Evolutionary conservation across 257 asterid species (phyloP), one percentile per base, ranked within the genome.

Genomic region (Solanum rostratum): DNA sequence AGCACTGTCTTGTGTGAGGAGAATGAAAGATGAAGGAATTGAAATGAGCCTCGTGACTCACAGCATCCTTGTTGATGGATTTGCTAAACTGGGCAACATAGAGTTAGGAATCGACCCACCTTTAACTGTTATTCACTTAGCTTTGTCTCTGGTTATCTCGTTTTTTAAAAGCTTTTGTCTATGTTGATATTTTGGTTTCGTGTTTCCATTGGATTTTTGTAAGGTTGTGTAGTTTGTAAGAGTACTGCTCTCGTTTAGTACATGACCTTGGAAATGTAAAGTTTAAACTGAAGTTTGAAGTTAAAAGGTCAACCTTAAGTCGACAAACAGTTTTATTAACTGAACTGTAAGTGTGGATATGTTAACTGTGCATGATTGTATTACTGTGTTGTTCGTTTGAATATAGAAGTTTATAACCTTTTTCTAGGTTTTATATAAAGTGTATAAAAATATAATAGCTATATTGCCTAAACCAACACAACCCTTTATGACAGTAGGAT

Each of bases 11-110:
- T 96, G 99, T 85, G 97, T 89, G 83, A 93, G 96, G 87, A 93
- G 91, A 90, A 96, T 96, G 98, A 91, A 88, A 85, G 94, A 89
- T 54, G 99, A 94, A 85, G 99, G 94, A 80, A 90, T 96, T 63
- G 97, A 96, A 85, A 85, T 94, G 96, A 96, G 93, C 85, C 88
- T 96, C 91, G 99, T 96, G 83, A 96, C 99, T 20, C 94, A 95
- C 91, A 96, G 95, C 90, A 91, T 96, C 84, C 53, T 96, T 81
- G 98, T 96, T 68, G 95, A 94, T 84, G 99, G 99, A 88, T 96
- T 91, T 90, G 98, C 97, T 18, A 94, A 86, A 90, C 83, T 84
- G 74, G 92, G 94, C 60, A 88, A 96, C 45, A 85, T 89, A 84
- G 92, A 95, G 98, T 96, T 90, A 95, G 99, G 90, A 87, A 74